Percentiles rank a stretch among this genome's conserved stretches.
Evolutionary conservation across 306 rosid genomes (phyloP).

Genomic region (Rubus parviflorus): DNA sequence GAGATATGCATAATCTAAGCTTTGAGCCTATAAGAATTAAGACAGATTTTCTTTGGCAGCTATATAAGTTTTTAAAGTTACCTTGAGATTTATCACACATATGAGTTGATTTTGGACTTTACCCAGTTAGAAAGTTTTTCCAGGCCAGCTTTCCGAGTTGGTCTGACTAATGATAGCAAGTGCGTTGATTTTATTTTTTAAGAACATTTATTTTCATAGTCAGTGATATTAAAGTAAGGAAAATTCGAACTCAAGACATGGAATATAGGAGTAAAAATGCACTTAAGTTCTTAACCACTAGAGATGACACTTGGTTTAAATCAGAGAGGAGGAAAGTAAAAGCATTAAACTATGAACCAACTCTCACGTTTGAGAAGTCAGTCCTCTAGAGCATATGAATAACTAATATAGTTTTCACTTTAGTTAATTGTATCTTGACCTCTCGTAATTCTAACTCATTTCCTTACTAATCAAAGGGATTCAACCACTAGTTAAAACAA

Average conservation of each 20-base stretch:
- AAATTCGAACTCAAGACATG: neutral
- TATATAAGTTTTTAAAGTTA: neutral
- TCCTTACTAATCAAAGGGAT: neutral
- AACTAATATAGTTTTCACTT: no score
- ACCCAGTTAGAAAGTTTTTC: neutral
- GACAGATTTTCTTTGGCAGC: neutral
- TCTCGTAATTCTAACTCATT: neutral
- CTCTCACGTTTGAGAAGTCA: neutral
- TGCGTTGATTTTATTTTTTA: neutral
- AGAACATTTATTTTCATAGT: neutral
- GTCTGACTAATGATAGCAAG: neutral
- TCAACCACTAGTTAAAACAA: neutral
- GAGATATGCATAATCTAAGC: conserved; percentile 13
- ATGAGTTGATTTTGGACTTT: conserved; percentile 2
- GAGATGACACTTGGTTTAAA: neutral
- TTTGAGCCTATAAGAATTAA: neutral
- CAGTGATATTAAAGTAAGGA: neutral
- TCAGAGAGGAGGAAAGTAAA: neutral
- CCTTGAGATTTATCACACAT: neutral
- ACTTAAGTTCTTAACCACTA: neutral
- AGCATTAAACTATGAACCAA: neutral
- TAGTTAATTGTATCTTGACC: no score
- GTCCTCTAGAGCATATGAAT: neutral
- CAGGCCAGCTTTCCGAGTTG: conserved; percentile 3
- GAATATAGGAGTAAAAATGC: neutral